Base-by-base conservation (phyloP, 768 basidiomycete genomes). In the Phlegmacium glaucopus region DNA sequence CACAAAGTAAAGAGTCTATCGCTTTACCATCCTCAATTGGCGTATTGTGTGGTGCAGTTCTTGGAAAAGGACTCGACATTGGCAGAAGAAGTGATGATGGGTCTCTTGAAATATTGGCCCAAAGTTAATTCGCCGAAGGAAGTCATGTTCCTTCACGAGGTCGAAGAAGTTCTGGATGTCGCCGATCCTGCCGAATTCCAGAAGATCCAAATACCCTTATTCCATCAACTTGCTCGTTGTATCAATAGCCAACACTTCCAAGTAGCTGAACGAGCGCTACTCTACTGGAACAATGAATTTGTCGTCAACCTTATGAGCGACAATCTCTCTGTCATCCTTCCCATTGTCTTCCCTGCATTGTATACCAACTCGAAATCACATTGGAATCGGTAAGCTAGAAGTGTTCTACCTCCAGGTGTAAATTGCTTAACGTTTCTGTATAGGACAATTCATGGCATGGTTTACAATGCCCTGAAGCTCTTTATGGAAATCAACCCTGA, bases 251-350 rank as follows among this genome's bases (percentile, higher is more conserved):
- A 98, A 66, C 96, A 99, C 69, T 99, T 99, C 81, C 96, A 99
- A 70, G 95, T 99, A 26, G 95, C 96, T 6, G 96, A 99, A 67
- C 82, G 96, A 36, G 95, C 95, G 3, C 69, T 99, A 50, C 78
- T 96, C 57, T 98, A 96, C 67, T 99, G 96, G 96, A 97, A 98
- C 72, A 98, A 98, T 71, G 96, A 98, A 71, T 99, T 98, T 70
- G 94, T 98, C 55, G 91, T 99, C 59, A 99, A 96, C 67, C 80
- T 99, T 44, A 98, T 99, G 92, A 91, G 92, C 66, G 94, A 98
- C 61, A 98, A 98, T 64, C 77, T 98, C 53, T 67, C 81, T 17
- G 68, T 85, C 52, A 82, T 99, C 49, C 77, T 99, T 26, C 96
- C 96, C 6, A 91, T 99, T 60, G 94, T 99, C 42, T 99, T 98